A percentile compares a stretch with the other conserved stretches of the same genome.
Evolutionary conservation across 306 rosid species (phyloP).

Genomic region (Casuarina glauca): DNA sequence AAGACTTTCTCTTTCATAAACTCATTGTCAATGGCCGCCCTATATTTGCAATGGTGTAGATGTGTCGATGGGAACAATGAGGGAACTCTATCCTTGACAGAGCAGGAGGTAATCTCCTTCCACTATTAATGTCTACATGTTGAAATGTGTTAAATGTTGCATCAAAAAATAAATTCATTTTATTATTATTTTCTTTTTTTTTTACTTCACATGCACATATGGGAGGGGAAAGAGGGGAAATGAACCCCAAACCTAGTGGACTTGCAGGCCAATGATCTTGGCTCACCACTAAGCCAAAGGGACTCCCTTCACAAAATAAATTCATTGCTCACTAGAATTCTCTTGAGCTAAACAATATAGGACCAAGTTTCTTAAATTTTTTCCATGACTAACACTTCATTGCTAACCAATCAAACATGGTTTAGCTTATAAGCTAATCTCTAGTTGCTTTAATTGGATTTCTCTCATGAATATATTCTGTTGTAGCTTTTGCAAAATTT

Average conservation of each 20-base stretch:
- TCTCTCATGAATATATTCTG: not conserved
- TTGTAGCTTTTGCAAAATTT: conserved; percentile 30
- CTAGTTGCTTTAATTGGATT: not conserved
- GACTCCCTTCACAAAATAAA: no score
- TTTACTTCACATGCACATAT: no score
- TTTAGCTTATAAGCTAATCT: not conserved
- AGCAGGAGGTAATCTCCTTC: conserved; percentile 21
- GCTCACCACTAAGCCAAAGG: no score
- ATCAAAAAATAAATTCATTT: not conserved
- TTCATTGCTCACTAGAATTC: not conserved
- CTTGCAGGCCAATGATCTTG: no score
- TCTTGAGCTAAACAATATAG: not conserved
- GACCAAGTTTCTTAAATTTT: not conserved
- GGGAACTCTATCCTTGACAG: conserved; percentile 4
- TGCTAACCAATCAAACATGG: not conserved
- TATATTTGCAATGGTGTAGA: no score
- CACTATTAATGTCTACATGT: not conserved
- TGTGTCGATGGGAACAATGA: no score
- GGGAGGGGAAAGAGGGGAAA: no score
- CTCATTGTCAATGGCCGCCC: no score
- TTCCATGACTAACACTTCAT: not conserved
- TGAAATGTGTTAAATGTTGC: not conserved
- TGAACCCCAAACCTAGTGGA: no score
- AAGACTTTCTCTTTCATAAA: no score
- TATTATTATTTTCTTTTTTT: no score